phyloP scores from a whole-genome alignment of 2,329 filamentous ascomycete genomes.

The Hypoxylon sp. region DNA sequence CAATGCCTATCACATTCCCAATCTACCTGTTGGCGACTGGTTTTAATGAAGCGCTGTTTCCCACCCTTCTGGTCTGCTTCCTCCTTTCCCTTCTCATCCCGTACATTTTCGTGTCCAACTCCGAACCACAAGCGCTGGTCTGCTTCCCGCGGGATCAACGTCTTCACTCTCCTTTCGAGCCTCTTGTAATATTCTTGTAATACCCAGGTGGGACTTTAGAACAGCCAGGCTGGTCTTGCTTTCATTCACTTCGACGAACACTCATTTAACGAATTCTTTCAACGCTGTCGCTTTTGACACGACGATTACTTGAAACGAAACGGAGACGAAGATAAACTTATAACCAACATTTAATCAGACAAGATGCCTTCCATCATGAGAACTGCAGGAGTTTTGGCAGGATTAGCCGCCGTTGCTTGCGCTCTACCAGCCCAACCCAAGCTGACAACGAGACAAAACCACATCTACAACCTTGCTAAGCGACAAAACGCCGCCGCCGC shows the following conservation, averaged over 20 bases:
- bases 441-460: constrained; percentile 62
- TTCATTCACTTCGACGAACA: constrained; percentile 45
- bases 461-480: constrained; percentile 64
- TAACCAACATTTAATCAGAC: constrained; percentile 53
- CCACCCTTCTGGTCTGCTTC: constrained; percentile 50
- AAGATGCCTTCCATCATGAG: constrained; percentile 66
- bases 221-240: constrained; percentile 61
- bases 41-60: constrained; percentile 53
- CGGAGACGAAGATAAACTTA: constrained; percentile 48
- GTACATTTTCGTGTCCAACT: constrained; percentile 54
- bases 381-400: constrained; percentile 59
- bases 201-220: constrained; percentile 54
- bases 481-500: constrained; percentile 66
- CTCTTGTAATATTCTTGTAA: constrained; percentile 55
- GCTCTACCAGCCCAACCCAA: constrained; percentile 64
- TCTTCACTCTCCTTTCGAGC: constrained; percentile 55
- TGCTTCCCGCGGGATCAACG: constrained; percentile 61
- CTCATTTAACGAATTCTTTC: constrained; percentile 41
- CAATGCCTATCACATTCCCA: constrained; percentile 39
- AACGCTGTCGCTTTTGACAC: constrained; percentile 42
- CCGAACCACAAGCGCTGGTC: constrained; percentile 65
- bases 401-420: constrained; percentile 62
- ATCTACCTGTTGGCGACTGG: constrained; percentile 39
- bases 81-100: constrained; percentile 54
- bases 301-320: constrained; percentile 42